Conservation (phyloP, 768 basidiomycete genomes). For the Naganishia randhawae region DNA sequence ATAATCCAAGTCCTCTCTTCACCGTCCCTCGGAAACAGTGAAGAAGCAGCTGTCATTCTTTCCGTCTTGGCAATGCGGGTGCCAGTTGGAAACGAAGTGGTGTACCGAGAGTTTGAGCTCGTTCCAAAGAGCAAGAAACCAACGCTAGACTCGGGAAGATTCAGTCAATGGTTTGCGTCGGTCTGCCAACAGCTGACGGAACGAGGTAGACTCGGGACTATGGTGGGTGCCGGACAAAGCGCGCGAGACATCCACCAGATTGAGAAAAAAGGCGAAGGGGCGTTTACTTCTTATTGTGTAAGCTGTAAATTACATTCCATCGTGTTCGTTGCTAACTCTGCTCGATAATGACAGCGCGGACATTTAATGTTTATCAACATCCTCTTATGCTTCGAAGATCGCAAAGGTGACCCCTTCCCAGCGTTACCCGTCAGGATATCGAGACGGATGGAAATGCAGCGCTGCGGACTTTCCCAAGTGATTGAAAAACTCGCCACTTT, state of each 20-base stretch:
- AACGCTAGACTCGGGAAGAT: constrained; percentile 55
- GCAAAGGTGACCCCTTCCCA: constrained; percentile 23
- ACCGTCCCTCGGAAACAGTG: constrained; percentile 10
- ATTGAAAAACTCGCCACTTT: constrained; percentile 1
- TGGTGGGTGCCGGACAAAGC: constrained; percentile 90
- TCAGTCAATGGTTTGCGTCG: constrained; percentile 84
- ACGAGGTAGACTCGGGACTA: constrained; percentile 87
- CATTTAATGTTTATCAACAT: constrained; percentile 71
- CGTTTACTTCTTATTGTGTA: constrained; percentile 56
- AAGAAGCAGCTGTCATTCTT: constrained; percentile 12
- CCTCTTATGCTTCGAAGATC: constrained; percentile 55
- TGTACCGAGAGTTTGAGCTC: constrained; percentile 9
- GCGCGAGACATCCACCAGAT: constrained; percentile 49
- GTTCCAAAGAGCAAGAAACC: constrained; percentile 50
- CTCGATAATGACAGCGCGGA: constrained; percentile 56
- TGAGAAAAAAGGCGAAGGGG: constrained; percentile 40
- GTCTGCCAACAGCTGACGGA: constrained; percentile 72
- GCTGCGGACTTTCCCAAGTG: constrained; percentile 63
- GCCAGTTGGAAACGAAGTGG: constrained; percentile 8
- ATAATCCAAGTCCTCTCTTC: constrained; percentile 12
- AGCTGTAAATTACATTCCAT: constrained; percentile 32
- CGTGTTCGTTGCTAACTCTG: constrained; percentile 8
- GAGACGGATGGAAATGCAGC: constrained; percentile 82
- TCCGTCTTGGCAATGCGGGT: constrained; percentile 16
- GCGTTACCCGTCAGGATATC: constrained; percentile 75